Base-by-base conservation (phyloP, 1,284 basidiomycete species). In the Malassezia slooffiae region DNA sequence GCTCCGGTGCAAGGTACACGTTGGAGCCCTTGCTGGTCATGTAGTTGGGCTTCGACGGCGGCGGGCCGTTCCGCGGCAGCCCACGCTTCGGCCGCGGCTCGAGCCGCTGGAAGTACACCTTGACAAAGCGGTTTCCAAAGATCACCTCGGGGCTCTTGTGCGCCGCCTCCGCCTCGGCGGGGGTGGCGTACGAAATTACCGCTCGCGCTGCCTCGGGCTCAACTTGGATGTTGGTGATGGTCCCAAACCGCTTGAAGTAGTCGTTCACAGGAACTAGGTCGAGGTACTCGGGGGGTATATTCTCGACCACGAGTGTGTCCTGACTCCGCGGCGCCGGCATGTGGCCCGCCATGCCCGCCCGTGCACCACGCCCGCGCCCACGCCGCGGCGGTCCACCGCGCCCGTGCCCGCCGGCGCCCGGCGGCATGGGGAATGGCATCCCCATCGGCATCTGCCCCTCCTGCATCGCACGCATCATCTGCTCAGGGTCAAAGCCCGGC, bases 81-180 rank as follows among this genome's bases (percentile, higher is more conserved):
- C n/a, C n/a, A n/a, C n/a, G n/a, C 20, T 29, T 34, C 39, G 38
- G 55, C 30, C 20, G 51, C 16, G 8, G 79, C 54, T 67, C 62
- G 8, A 67, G 49, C 24, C 58, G 58, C 45, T 68, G 65, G 54
- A 68, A 68, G 49, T 62, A 68, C 16, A 68, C 55, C 81, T 91
- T 93, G 57, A 95, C 88, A 67, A 95, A 95, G 30, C 90, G 79
- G 59, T 89, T 90, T 13, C 80, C 81, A 64, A 95, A 93, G 20
- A 95, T 82, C 13, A 88, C 87, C 50, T 91, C 87, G 65, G 91
- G 85, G 20, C 80, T 81, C 68, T 83, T 85, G 83, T 90, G 89
- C 0, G 90, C 90, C 17, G 79, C 76, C 59, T 82, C 80, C 1
- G 90, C 90, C 64, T 90, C 83, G 17, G 77, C 77, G 60, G 89